Evolutionary conservation across 2,329 filamentous ascomycete species (phyloP), one percentile per base, ranked within the genome.

Genomic region (Endocalyx cinctus): DNA sequence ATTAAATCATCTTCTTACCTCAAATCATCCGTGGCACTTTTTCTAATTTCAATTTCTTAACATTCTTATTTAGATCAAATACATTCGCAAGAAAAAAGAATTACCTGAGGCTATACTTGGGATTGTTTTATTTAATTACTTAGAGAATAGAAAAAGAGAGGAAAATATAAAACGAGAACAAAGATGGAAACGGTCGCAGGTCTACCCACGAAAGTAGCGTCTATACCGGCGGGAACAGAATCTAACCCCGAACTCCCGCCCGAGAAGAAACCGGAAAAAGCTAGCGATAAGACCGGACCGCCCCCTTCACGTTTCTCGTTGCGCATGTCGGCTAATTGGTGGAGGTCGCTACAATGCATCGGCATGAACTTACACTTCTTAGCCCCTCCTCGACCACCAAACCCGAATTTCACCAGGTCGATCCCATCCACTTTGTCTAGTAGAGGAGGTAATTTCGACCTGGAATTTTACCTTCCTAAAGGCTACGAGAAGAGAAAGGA

Each of bases 351-450:
- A 26, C 84, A 84, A 73, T 68, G 67, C 37, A 69, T 84, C 36
- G 82, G 80, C 50, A 84, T 85, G 79, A 65, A 72, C 39, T 62
- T 86, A 25, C 82, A 87, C 53, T 72, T 70, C 34, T 60, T 80
- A 38, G 73, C 79, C 1, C 61, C 69, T 26, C 79, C 80, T 6
- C 67, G 71, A 31, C 77, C 81, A 5, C 76, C 78, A 2, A 63
- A 61, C 19, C 79, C 79, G 3, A 59, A 67, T 18, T 86, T 86
- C 59, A 66, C 66, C 29, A 70, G 68, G 27, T 65, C 65, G 13
- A 69, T 85, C 19, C 56, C 66, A 17, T 69, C 69, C 6, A 63
- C 60, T 8, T 42, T 64, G n/a, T 51, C 57, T 10, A 38, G 36
- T 6, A 37, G 35, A 5, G 51, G 54, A 33, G 59, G 56, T 12